Evolutionary conservation across 345 rosid species (phyloP).

Genomic region (Capsella bursapastoris): DNA sequence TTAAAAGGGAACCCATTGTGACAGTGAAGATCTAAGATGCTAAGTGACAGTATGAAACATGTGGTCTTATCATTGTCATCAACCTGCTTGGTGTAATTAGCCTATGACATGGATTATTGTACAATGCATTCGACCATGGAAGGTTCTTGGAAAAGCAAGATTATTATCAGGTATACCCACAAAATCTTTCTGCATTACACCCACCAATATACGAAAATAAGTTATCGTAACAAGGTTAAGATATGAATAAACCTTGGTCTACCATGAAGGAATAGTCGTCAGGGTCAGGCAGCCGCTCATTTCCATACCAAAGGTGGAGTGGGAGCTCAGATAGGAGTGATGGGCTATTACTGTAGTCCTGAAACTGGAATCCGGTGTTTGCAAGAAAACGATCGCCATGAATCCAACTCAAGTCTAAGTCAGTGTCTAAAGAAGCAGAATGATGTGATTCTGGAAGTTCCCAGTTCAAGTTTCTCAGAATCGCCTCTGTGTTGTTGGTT

Average conservation of each 20-base stretch:
- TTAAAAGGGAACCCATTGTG: constrained; percentile 20
- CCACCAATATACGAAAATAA: constrained; percentile 38
- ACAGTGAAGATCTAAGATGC: constrained; percentile 9
- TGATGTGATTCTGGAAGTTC: constrained; percentile 49
- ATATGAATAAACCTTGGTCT: constrained; percentile 74
- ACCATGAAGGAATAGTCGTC: constrained; percentile 56
- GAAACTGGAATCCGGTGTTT: constrained; percentile 57
- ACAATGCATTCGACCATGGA: constrained; percentile 38
- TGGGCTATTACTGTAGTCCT: constrained; percentile 45
- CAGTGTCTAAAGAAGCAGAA: constrained; percentile 46
- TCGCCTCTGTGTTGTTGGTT: constrained; percentile 48
- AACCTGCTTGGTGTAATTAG: constrained; percentile 25
- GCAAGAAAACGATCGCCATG: constrained; percentile 54
- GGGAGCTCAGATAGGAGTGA: constrained; percentile 56
- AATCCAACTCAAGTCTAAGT: constrained; percentile 57
- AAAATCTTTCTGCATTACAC: constrained; percentile 46
- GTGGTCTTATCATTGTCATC: constrained; percentile 29
- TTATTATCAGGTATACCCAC: constrained; percentile 46
- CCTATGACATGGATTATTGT: constrained; percentile 35
- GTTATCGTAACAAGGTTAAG: constrained; percentile 50
- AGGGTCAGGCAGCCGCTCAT: constrained; percentile 59
- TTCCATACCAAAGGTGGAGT: constrained; percentile 62
- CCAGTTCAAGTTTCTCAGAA: constrained; percentile 47
- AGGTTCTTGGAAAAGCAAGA: constrained; percentile 35
- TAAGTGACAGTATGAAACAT: constrained; percentile 26